Evolutionary conservation across 176 grass and related monocot genomes (phyloP), one percentile per base, ranked within the genome.

Genomic region (Aegilops longissima): DNA sequence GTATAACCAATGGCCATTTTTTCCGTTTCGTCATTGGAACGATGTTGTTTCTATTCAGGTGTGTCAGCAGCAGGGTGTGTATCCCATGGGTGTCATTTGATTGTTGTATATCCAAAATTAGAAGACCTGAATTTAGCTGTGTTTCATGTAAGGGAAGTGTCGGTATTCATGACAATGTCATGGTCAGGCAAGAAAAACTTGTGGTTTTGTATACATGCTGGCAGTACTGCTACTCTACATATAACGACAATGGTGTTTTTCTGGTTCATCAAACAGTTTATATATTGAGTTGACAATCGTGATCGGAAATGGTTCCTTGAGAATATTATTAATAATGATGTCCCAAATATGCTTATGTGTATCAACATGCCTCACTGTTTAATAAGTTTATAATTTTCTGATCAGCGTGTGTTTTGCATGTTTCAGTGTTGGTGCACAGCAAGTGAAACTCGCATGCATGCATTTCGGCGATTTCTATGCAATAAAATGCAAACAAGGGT

Each of bases 401-500:
- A 58, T 58, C 54, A 5, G 54, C 54, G 51, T 2, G 49, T 58
- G 2, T 58, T 21, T 7, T 18, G 54, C 16, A 58, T 21, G 54
- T 58, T 20, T 58, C 54, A 58, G 54, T 21, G 54, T 96, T 86
- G 94, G 94, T 6, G 94, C 89, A 83, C 83, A 90, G 86, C 92
- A 91, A 85, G 94, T 96, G 63, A 91, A 89, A 69, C 77, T 90
- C 90, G 90, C 54, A 18, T 21, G 54, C 54, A 18, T 58, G 54
- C 54, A 58, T 18, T 58, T 58, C 23, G 89, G 87, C 10, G 80
- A 92, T 38, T 93, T 92, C 72, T 92, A 87, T 66, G 64, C 89
- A 44, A 89, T 92, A 20, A 88, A 85, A 39, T 90, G 88, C 77
- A 94, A 87, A 86, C 86, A 92, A 24, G 91, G 93, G 95, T 97